Conservation (phyloP, 257 asterid genomes). For the Striga asiatica region DNA sequence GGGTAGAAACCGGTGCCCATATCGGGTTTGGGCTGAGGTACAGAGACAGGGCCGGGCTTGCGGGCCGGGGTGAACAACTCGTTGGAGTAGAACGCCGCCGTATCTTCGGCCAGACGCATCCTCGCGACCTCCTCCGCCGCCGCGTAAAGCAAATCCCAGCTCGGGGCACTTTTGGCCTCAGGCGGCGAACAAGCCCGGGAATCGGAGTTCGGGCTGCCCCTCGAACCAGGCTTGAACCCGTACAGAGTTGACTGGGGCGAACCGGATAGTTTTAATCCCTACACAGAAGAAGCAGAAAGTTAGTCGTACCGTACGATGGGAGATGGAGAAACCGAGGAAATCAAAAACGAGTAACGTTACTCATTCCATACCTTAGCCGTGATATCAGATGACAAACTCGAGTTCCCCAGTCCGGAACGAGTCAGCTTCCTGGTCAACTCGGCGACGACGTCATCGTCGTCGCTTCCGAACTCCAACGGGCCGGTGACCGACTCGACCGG, state of each 20-base stretch:
- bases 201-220: slow-evolving; percentile 27
- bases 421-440: slow-evolving; percentile 35
- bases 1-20: slow-evolving; percentile 14
- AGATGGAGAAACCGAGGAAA: neutral
- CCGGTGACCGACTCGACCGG: slow-evolving; percentile 40
- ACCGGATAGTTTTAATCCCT: slow-evolving; percentile 37
- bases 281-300: no score
- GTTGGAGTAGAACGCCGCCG: slow-evolving; percentile 23
- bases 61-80: slow-evolving; percentile 12
- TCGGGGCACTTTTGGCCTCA: slow-evolving; percentile 17
- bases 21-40: slow-evolving; percentile 2
- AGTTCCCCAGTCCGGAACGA: slow-evolving; percentile 19
- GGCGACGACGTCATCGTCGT: slow-evolving; percentile 43
- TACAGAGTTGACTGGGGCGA: slow-evolving; percentile 65
- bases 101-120: slow-evolving; percentile 38
- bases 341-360: neutral
- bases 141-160: slow-evolving; percentile 25
- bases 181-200: slow-evolving; percentile 36
- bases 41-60: slow-evolving; percentile 19
- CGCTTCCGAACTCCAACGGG: slow-evolving; percentile 46
- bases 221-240: slow-evolving; percentile 26
- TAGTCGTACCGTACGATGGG: no score
- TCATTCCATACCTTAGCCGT: slow-evolving; percentile 9
- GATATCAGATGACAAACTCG: neutral
- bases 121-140: slow-evolving; percentile 54